Evolutionary conservation across 2,329 filamentous ascomycete genomes (phyloP).

Genomic region (Bimuria novae-zelandiae): DNA sequence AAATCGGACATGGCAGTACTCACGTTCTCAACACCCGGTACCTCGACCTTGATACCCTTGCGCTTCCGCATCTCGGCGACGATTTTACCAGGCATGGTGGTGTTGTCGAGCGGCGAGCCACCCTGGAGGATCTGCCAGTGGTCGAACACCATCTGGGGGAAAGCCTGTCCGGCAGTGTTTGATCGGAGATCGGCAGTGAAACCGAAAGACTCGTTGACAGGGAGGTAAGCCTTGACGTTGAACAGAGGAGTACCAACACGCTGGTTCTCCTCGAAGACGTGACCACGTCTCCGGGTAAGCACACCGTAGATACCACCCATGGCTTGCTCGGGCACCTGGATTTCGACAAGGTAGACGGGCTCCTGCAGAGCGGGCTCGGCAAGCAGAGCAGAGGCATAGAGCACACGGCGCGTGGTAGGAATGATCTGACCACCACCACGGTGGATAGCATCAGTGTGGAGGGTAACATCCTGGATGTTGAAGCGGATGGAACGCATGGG

Average conservation of each 20-base stretch:
- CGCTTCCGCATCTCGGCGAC: conserved; percentile 94
- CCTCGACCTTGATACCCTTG: conserved; percentile 98
- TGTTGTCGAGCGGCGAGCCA: conserved; percentile 85
- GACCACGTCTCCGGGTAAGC: conserved; percentile 94
- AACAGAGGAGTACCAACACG: conserved; percentile 98
- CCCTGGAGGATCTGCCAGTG: conserved; percentile 97
- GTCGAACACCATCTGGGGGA: conserved; percentile 98
- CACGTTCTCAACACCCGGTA: conserved; percentile 94
- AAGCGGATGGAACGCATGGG: conserved; percentile 96
- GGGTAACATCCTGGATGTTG: conserved; percentile 99
- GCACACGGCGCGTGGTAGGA: conserved; percentile 94
- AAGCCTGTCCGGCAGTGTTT: conserved; percentile 94
- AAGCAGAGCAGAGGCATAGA: conserved; percentile 90
- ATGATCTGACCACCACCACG: conserved; percentile 99
- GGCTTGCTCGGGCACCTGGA: conserved; percentile 96
- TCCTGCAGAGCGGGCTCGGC: conserved; percentile 91
- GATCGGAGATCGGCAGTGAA: conserved; percentile 97
- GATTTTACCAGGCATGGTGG: conserved; percentile 79
- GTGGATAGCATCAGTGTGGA: conserved; percentile 99
- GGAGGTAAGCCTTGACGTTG: conserved; percentile 97
- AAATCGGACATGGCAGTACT: conserved; percentile 54
- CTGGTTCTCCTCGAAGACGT: conserved; percentile 99
- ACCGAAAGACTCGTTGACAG: conserved; percentile 97
- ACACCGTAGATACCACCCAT: conserved; percentile 99
- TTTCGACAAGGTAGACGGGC: conserved; percentile 98